Evolutionary conservation across 2,329 filamentous ascomycete genomes (phyloP), one percentile per base, ranked within the genome.

Genomic region (Arthroderma sp.): DNA sequence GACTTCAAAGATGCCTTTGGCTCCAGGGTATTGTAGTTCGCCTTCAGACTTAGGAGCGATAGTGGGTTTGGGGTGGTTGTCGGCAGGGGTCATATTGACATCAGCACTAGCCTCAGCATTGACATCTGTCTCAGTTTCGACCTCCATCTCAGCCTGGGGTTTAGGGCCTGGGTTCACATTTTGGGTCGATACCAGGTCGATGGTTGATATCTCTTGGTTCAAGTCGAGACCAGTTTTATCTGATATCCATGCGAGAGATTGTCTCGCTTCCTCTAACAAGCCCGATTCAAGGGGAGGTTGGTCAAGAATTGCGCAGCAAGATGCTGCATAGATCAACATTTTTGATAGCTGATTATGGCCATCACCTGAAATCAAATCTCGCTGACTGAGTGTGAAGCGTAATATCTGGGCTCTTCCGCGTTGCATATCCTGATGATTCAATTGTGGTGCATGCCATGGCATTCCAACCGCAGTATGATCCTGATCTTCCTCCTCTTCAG

Each of bases 1-100:
- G n/a, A 50, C 54, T 49, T 78, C 74, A 28, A 59, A 62, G 6
- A 64, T 47, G 42, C 15, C 15, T 2, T 57, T 51, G 3, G 49
- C 50, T 1, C 54, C 57, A 6, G 53, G 45, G 6, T 50, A 50
- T 22, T 44, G 31, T 9, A 62, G 44, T 15, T 54, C 42, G 9
- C 57, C 50, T 29, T 32, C 29, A 8, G 43, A 43, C 44, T 58
- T 64, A 5, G 56, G 47, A 10, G 50, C 37, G 28, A 62, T 52
- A 1, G 43, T 47, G 5, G 42, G 40, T 6, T 49, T 4, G 4
- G 11, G 7, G 1, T 4, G 8, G 9, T 15, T 49, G 5, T 47
- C 22, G 2, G 11, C 5, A 5, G 27, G 4, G 7, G 4, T 4
- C 22, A 22, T 22, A 29, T 27, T 40, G 36, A 8, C 22, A 38